Base-by-base conservation (phyloP, 257 asterid genomes). In the Sherardia arvensis region DNA sequence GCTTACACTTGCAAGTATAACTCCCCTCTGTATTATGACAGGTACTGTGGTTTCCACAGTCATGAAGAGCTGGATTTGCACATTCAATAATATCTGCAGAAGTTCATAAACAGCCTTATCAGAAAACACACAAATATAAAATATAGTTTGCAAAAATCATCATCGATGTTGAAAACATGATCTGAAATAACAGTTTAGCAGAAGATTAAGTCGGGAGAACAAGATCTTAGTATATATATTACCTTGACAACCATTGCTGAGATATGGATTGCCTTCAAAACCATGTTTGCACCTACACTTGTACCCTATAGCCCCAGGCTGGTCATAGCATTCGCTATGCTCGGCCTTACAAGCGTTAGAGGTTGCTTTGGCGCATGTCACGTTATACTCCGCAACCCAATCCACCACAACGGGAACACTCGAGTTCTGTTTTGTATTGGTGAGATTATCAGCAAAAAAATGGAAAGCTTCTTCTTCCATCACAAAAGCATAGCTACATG, bases 81-180 rank as follows among this genome's bases (percentile, higher is more conserved):
- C 66, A 40, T 62, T 62, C 66, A 62, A 40, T 4, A 26, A 62
- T 43, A 43, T 43, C 66, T 62, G 27, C 55, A 43, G 34, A 15
- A 56, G 47, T 38, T 43, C 51, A 43, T 3, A 43, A 43, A 4
- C 17, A 20, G 17, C 17, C 20, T 43, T 15, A 3, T 38, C 0
- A 38, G 7, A 43, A 40, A 11, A 40, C 18, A 40, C 48, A 36
- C 14, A 36, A 8, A 10, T 4, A 36, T 36, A 36, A 38, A 9
- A 38, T 9, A 11, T 12, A 38, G 12, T 30, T 3, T 30, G 6
- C 6, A 30, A 30, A 30, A 30, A 30, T 6, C 3, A 30, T 30
- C 34, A 30, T 2, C 6, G 34, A 6, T 30, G 6, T 30, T 2
- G 3, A 30, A 30, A 30, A 30, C 34, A 30, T 30, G 34, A 3